Conservation (phyloP, 2,329 filamentous ascomycete genomes). For the Parafenestella ontariensis region DNA sequence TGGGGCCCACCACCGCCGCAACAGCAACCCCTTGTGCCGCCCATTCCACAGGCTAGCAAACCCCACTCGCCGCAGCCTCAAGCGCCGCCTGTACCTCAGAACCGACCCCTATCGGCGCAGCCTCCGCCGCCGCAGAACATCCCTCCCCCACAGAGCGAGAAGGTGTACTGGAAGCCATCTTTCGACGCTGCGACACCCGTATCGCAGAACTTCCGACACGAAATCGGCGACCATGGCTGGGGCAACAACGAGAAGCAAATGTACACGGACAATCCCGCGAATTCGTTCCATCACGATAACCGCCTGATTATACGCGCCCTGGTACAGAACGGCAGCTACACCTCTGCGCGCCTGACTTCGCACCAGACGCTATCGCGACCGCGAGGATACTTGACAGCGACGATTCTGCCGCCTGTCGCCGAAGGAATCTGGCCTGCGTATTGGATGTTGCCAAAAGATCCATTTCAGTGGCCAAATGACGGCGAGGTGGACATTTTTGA, state of each 20-base stretch:
- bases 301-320: conserved; percentile 63
- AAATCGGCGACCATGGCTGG: conserved; percentile 66
- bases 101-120: conserved; percentile 34
- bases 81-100: conserved; percentile 34
- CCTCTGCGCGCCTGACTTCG: conserved; percentile 63
- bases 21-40: conserved; percentile 35
- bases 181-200: conserved; percentile 59
- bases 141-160: conserved; percentile 30
- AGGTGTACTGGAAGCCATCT: conserved; percentile 61
- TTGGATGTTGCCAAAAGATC: conserved; percentile 66
- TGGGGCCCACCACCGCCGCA: conserved; percentile 33
- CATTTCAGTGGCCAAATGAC: conserved; percentile 65
- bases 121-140: conserved; percentile 40
- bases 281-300: conserved; percentile 62
- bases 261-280: conserved; percentile 59
- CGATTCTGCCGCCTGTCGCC: conserved; percentile 61
- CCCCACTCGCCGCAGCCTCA: conserved; percentile 33
- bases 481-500: conserved; percentile 68
- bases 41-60: conserved; percentile 41
- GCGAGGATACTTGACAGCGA: conserved; percentile 61
- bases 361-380: conserved; percentile 59
- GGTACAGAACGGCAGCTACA: conserved; percentile 54
- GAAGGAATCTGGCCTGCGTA: conserved; percentile 68
- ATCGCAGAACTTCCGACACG: conserved; percentile 61
- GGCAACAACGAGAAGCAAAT: conserved; percentile 68